Percentiles rank a stretch among this genome's conserved stretches.
phyloP scores from a whole-genome alignment of 2,329 filamentous ascomycete species.

The Hypoxylon rubiginosum region DNA sequence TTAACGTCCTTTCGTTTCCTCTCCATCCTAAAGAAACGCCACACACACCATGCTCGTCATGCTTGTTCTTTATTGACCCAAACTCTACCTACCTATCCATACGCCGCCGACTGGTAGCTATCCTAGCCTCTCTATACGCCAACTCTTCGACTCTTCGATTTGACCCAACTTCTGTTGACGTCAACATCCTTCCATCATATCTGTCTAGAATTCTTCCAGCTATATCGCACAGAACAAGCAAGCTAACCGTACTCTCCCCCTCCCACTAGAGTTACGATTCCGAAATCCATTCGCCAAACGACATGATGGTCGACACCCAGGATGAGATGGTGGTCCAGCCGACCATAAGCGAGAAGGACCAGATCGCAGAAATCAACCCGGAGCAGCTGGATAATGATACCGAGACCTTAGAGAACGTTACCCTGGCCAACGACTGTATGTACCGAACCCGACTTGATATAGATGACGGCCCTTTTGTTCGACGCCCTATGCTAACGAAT shows the following conservation, averaged over 20 bases:
- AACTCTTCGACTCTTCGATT: slow-evolving; percentile 10
- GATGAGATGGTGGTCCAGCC: slow-evolving; percentile 65
- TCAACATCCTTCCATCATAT: slow-evolving; percentile 26
- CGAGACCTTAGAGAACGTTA: slow-evolving; percentile 62
- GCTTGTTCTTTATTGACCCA: slow-evolving; percentile 32
- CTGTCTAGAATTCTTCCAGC: slow-evolving; percentile 6
- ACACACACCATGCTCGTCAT: slow-evolving; percentile 23
- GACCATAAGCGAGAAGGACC: slow-evolving; percentile 64
- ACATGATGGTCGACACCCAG: slow-evolving; percentile 69
- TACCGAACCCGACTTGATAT: slow-evolving; percentile 38
- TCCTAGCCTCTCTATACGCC: not conserved
- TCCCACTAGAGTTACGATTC: slow-evolving; percentile 65
- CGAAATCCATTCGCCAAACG: slow-evolving; percentile 67
- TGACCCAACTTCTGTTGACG: slow-evolving; percentile 11
- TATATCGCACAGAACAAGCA: slow-evolving; percentile 5
- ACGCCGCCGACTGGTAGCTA: slow-evolving; percentile 20
- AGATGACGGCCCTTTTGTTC: not conserved
- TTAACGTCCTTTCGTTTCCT: slow-evolving; percentile 6
- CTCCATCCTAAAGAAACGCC: slow-evolving; percentile 27
- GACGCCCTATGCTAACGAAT: slow-evolving; percentile 45
- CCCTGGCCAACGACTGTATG: slow-evolving; percentile 68
- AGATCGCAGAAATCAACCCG: slow-evolving; percentile 68
- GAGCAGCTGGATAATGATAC: slow-evolving; percentile 64
- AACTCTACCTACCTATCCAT: slow-evolving; percentile 17
- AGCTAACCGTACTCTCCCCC: slow-evolving; percentile 41